Evolutionary conservation across 2,329 filamentous ascomycete species (phyloP), one percentile per base, ranked within the genome.

Genomic region (Fusarium poae): DNA sequence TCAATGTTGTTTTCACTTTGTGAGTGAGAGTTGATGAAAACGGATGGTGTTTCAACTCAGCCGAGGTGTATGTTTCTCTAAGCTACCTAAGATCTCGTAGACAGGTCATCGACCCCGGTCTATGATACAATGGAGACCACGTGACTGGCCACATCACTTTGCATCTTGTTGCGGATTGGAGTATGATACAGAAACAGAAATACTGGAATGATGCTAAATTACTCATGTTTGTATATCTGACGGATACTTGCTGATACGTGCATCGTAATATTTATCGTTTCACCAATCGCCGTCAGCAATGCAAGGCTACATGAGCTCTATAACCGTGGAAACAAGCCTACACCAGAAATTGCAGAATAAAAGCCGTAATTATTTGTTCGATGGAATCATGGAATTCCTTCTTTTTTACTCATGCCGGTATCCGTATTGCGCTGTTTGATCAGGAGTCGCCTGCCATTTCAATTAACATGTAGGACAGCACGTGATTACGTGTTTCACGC

Each of bases 121-220:
- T 43, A 65, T 65, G 62, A 65, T 64, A 48, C 75, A 77, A 79
- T 30, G 32, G 34, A 18, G 30, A 44, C 75, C 77, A 79, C 78
- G 75, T 79, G 78, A 72, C 20, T 13, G 1, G 2, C 8, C 23
- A 18, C n/a, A 21, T 35, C 8, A 6, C 20, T 12, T 30, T 37
- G 55, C n/a, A 61, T 40, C 21, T 20, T 40, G 23, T 40, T 40
- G 12, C 18, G 13, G n/a, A 20, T 39, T n/a, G 18, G 16, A 21
- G 16, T 35, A 18, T n/a, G n/a, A n/a, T 32, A 50, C 32, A 20
- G 32, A 40, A 20, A 20, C 34, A 13, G n/a, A 12, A 12, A 15
- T 27, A 3, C n/a, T 10, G 27, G 18, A 12, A 40, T 29, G n/a
- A 16, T 39, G 6, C 35, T 7, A 2, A 5, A n/a, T 20, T 51